Conservation (phyloP, 805 yeast species). For the Teunomyces barrocoloradensis region DNA sequence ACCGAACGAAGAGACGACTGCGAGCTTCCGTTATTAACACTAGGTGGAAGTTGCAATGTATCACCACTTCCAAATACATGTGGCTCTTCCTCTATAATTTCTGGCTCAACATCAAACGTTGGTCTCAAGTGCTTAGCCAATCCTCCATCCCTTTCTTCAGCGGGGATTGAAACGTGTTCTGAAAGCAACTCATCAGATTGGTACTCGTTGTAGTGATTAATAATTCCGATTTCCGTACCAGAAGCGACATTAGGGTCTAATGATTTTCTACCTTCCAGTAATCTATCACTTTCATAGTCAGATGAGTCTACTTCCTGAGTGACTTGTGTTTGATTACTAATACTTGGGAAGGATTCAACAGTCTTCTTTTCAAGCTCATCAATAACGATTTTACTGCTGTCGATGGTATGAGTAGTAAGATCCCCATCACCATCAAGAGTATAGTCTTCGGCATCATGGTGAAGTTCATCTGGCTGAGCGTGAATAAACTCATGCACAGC, state of each 20-base stretch:
- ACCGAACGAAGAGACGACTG: constrained; percentile 31
- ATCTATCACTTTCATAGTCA: constrained; percentile 2
- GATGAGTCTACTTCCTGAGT: constrained; percentile 1
- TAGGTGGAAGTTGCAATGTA: constrained; percentile 13
- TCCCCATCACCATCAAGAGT: constrained; percentile 2
- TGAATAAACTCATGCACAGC: background rate
- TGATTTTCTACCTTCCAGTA: background rate
- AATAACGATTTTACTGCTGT: constrained; percentile 20
- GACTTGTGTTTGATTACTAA: background rate
- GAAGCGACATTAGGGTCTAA: constrained; percentile 2
- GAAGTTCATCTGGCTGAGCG: background rate
- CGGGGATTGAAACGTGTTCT: constrained; percentile 1
- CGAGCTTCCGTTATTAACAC: constrained; percentile 18
- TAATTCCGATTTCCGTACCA: constrained; percentile 17
- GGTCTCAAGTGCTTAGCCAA: constrained; percentile 28
- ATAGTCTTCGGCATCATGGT: constrained; percentile 10
- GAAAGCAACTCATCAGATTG: constrained; percentile 20
- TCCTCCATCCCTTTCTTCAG: background rate
- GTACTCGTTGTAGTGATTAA: constrained; percentile 16
- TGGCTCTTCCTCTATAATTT: constrained; percentile 20
- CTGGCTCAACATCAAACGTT: constrained; percentile 29
- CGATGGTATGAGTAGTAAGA: constrained; percentile 13
- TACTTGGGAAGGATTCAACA: constrained; percentile 1
- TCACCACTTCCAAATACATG: constrained; percentile 19
- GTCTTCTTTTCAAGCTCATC: constrained; percentile 23